Conservation (phyloP, 2,329 filamentous ascomycete species). For the Colletotrichum endophyticum region DNA sequence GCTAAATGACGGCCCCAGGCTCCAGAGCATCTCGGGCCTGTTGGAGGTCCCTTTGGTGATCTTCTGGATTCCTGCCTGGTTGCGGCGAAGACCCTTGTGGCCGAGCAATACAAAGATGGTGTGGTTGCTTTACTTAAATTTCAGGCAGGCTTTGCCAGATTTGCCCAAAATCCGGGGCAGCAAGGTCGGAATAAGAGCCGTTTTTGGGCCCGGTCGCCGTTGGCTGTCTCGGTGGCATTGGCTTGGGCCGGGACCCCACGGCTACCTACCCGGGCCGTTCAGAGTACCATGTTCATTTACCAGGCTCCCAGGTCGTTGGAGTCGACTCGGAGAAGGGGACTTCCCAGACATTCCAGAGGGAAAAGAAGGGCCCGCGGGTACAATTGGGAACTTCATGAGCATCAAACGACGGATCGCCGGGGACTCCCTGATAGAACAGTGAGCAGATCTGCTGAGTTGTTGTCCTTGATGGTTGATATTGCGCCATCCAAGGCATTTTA, state of each 20-base stretch:
- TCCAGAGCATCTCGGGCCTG: background rate
- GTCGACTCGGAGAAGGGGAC: constrained; percentile 8
- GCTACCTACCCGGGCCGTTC: constrained; percentile 20
- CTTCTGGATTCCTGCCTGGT: constrained; percentile 20
- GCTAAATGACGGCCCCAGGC: constrained; percentile 10
- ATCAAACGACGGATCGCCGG: constrained; percentile 16
- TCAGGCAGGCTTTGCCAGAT: constrained; percentile 8
- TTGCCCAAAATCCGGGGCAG: constrained; percentile 23
- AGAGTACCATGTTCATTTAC: constrained; percentile 8
- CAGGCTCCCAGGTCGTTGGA: constrained; percentile 15
- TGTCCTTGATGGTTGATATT: constrained; percentile 17
- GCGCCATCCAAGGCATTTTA: constrained; percentile 12
- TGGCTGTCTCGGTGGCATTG: constrained; percentile 1
- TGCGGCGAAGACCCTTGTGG: constrained; percentile 20
- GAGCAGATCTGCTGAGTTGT: constrained; percentile 6
- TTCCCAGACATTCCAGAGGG: background rate
- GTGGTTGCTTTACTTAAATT: constrained; percentile 14
- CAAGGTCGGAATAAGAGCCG: constrained; percentile 12
- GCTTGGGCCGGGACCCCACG: constrained; percentile 19
- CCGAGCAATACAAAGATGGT: constrained; percentile 8
- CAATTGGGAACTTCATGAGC: constrained; percentile 19
- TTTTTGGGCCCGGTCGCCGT: constrained; percentile 21
- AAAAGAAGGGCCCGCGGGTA: constrained; percentile 3
- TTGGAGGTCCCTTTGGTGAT: constrained; percentile 15
- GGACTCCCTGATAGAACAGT: constrained; percentile 2